phyloP scores from a whole-genome alignment of 768 basidiomycete genomes.

The Galerina marginata region DNA sequence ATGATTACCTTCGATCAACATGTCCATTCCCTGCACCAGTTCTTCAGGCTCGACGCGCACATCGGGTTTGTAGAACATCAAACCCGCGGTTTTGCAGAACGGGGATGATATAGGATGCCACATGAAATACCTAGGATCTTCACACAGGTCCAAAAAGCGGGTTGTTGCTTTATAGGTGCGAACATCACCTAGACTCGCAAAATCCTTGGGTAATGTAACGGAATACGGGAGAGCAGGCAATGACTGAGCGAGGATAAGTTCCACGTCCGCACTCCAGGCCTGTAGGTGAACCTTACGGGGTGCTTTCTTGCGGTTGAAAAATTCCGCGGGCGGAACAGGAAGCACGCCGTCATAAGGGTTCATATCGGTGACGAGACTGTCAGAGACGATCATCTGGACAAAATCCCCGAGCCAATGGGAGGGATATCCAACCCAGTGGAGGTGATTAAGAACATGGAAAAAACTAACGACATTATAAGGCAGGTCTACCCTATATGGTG shows the following conservation, averaged over 20 bases:
- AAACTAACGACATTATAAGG: slow-evolving; percentile 22
- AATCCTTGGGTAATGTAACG: slow-evolving; percentile 9
- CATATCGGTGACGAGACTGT: slow-evolving; percentile 17
- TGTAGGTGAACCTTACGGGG: slow-evolving; percentile 18
- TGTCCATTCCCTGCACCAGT: background rate
- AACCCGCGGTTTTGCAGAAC: background rate
- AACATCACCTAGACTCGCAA: background rate
- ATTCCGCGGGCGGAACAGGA: slow-evolving; percentile 9
- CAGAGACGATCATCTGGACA: slow-evolving; percentile 18
- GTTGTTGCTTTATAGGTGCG: too few species aligned
- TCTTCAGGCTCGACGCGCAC: background rate
- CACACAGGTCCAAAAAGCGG: too few species aligned
- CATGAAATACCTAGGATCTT: too few species aligned
- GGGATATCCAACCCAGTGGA: slow-evolving; percentile 21
- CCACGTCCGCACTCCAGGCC: slow-evolving; percentile 17
- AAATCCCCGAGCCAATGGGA: slow-evolving; percentile 27
- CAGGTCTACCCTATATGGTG: slow-evolving; percentile 19
- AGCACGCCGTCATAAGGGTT: slow-evolving; percentile 10
- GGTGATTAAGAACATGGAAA: slow-evolving; percentile 19
- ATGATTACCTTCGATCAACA: slow-evolving; percentile 6
- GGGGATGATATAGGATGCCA: background rate
- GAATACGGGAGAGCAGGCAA: slow-evolving; percentile 19
- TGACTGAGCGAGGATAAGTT: slow-evolving; percentile 11
- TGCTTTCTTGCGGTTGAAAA: background rate
- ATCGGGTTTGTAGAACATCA: slow-evolving; percentile 17